Evolutionary conservation across 768 basidiomycete species (phyloP).

Genomic region (Lentinula aciculospora): DNA sequence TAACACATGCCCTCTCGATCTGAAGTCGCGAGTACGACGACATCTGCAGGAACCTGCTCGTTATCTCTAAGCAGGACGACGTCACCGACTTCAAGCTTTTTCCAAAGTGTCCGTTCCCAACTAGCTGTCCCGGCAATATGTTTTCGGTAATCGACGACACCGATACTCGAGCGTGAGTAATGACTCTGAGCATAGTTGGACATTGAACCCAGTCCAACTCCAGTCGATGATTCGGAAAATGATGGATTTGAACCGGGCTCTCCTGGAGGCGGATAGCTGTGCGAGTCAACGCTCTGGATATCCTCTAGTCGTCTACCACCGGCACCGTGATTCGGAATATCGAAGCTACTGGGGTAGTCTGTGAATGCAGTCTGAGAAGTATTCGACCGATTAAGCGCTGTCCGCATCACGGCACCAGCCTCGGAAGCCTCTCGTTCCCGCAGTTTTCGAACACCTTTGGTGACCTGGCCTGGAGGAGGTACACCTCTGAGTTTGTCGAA

Average conservation of each 20-base stretch:
- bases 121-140: conserved; percentile 63
- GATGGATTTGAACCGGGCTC: conserved; percentile 29
- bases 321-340: conserved; percentile 33
- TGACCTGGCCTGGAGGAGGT: conserved; percentile 68
- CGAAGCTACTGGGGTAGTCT: conserved; percentile 31
- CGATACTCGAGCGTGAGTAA: conserved; percentile 49
- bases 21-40: conserved; percentile 87
- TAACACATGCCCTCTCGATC: conserved; percentile 92
- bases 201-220: conserved; percentile 34
- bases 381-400: conserved; percentile 47
- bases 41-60: conserved; percentile 95
- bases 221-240: conserved; percentile 26
- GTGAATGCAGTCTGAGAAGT: conserved; percentile 15
- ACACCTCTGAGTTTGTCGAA: conserved; percentile 68
- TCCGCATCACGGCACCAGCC: conserved; percentile 53
- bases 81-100: conserved; percentile 98
- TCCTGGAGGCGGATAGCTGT: conserved; percentile 55
- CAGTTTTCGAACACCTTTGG: conserved; percentile 81
- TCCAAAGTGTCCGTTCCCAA: conserved; percentile 98
- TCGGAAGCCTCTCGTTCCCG: conserved; percentile 71
- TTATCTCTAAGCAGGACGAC: conserved; percentile 86
- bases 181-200: conserved; percentile 41
- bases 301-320: conserved; percentile 56
- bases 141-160: conserved; percentile 80
- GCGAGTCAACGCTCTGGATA: conserved; percentile 61